A percentile compares a stretch with the other conserved stretches of the same genome.
These are phyloP conservation scores for Didymosphaeria variabile DNA, from an alignment of 2,329 filamentous ascomycete genomes.

Conservation along the genomic window DNA sequence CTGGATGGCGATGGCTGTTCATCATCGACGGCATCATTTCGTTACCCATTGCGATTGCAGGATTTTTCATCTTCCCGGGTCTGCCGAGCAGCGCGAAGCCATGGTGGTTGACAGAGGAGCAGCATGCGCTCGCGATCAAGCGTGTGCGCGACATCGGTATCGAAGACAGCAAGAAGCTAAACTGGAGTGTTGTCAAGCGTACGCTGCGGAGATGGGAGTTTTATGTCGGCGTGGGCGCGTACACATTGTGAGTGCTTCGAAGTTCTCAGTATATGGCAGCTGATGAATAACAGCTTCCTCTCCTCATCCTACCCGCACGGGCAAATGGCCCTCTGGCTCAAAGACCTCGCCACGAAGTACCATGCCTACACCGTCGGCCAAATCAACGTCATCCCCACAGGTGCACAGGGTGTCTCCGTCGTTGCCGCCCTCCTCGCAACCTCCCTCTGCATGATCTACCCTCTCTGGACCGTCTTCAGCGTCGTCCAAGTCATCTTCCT, in stretches of 20 bases:
- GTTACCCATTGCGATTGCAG: slow-evolving; percentile 63
- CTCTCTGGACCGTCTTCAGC: slow-evolving; percentile 59
- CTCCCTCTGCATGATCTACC: slow-evolving; percentile 61
- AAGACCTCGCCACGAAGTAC: slow-evolving; percentile 51
- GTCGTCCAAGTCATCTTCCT: slow-evolving; percentile 53
- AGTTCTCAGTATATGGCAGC: too few species aligned
- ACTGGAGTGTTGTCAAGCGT: slow-evolving; percentile 56
- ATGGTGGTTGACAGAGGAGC: slow-evolving; percentile 56
- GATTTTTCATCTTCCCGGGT: slow-evolving; percentile 64
- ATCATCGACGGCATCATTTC: slow-evolving; percentile 67
- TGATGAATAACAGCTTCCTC: slow-evolving; percentile 26
- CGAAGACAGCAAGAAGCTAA: slow-evolving; percentile 53
- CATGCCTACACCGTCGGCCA: slow-evolving; percentile 56
- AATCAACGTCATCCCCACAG: slow-evolving; percentile 62
- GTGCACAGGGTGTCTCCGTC: slow-evolving; percentile 59
- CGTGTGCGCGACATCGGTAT: slow-evolving; percentile 44
- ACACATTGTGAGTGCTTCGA: slow-evolving; percentile 54
- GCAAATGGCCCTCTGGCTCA: slow-evolving; percentile 65
- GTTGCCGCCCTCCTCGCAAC: slow-evolving; percentile 61
- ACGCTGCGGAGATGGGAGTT: slow-evolving; percentile 61
- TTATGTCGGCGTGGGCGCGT: slow-evolving; percentile 59
- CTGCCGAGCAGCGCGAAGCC: slow-evolving; percentile 60
- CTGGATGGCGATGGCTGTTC: slow-evolving; percentile 64
- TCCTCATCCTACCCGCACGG: slow-evolving; percentile 54
- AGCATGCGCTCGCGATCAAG: slow-evolving; percentile 42